Percentiles rank a stretch among this genome's conserved stretches.
phyloP scores from a whole-genome alignment of 2,329 filamentous ascomycete genomes.

The Penicillium sp. region DNA sequence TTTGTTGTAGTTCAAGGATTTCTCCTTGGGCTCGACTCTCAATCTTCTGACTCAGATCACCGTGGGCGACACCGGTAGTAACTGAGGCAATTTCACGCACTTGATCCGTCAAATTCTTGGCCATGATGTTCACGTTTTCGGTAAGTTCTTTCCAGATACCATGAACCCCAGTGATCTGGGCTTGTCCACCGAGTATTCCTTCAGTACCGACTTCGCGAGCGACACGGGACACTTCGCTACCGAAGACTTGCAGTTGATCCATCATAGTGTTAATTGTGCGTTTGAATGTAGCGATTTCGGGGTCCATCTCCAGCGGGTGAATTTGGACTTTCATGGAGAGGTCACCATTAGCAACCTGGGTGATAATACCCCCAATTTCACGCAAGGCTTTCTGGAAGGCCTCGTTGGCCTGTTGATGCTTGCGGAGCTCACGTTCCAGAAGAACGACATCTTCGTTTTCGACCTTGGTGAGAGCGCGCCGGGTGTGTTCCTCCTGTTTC shows the following conservation, averaged over 20 bases:
- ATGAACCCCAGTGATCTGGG: conserved; percentile 88
- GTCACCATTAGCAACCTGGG: conserved; percentile 91
- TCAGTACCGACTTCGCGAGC: conserved; percentile 96
- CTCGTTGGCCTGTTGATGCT: conserved; percentile 96
- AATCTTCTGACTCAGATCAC: conserved; percentile 82
- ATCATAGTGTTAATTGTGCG: conserved; percentile 99
- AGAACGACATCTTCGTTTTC: conserved; percentile 86
- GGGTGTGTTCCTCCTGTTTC: conserved; percentile 82
- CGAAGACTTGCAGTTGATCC: conserved; percentile 95
- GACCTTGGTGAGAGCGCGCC: conserved; percentile 77
- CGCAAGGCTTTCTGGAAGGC: conserved; percentile 96
- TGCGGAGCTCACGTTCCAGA: conserved; percentile 89
- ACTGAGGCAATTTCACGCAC: conserved; percentile 84
- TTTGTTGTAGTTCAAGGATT: conserved; percentile 80
- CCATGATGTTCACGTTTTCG: conserved; percentile 84
- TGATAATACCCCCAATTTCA: conserved; percentile 97
- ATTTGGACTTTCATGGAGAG: conserved; percentile 96
- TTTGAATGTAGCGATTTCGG: conserved; percentile 97
- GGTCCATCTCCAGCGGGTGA: conserved; percentile 95
- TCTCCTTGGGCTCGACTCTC: conserved; percentile 78
- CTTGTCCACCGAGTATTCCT: conserved; percentile 89
- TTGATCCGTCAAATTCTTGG: conserved; percentile 78
- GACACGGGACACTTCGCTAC: conserved; percentile 91
- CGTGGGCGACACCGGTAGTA: conserved; percentile 79
- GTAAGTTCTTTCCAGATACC: conserved; percentile 98